Conservation (phyloP, 768 basidiomycete species). For the Psilocybe subaeruginosa region DNA sequence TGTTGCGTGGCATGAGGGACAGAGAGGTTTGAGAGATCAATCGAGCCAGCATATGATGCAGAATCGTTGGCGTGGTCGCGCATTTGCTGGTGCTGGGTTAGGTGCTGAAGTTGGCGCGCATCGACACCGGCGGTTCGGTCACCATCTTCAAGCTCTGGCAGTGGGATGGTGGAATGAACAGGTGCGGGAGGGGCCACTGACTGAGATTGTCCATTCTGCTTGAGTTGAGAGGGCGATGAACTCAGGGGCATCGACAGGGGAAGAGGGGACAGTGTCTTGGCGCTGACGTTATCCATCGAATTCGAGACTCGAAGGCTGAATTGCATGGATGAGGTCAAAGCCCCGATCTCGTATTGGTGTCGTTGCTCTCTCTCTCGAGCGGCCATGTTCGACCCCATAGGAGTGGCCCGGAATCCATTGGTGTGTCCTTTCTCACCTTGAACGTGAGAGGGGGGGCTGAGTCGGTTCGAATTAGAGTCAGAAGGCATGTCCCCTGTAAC, state of each 20-base stretch:
- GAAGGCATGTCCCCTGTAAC: constrained; percentile 3
- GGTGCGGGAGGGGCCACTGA: constrained; percentile 30
- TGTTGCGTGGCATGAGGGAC: constrained; percentile 11
- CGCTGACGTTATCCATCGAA: constrained; percentile 4
- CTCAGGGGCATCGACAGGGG: constrained; percentile 16
- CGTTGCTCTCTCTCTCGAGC: neutral
- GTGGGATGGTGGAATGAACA: constrained; percentile 33
- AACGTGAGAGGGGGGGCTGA: neutral
- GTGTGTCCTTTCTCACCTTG: neutral
- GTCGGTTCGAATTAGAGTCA: neutral
- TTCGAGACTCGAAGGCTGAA: constrained; percentile 6
- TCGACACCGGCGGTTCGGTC: constrained; percentile 15
- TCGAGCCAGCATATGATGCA: constrained; percentile 6
- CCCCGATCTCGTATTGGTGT: neutral
- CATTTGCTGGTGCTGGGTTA: constrained; percentile 15
- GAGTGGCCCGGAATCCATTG: neutral
- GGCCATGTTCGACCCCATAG: neutral
- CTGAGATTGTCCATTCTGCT: constrained; percentile 9
- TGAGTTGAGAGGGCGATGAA: constrained; percentile 10
- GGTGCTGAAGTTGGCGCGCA: constrained; percentile 14
- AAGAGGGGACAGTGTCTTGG: constrained; percentile 20
- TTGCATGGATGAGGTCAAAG: neutral
- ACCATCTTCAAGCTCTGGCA: constrained; percentile 29
- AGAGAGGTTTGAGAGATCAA: constrained; percentile 19
- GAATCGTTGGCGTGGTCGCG: constrained; percentile 5